These are phyloP conservation scores for Monosporascus sp. DNA, from an alignment of 2,329 filamentous ascomycete genomes.

Conservation along the genomic window DNA sequence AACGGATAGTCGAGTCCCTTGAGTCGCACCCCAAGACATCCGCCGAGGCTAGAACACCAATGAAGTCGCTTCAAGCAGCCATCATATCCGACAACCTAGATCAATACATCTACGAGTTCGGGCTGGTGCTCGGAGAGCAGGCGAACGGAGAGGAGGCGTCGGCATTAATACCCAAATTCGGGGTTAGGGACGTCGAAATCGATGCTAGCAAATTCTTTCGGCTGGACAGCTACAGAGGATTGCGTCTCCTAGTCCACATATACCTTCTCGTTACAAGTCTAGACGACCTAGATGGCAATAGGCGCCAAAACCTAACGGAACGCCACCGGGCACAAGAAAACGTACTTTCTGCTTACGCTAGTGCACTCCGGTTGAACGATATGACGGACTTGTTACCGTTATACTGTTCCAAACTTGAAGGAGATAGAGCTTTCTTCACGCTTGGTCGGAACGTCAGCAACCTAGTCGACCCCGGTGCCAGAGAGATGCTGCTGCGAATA, in stretches of 20 bases:
- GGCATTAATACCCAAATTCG: slow-evolving; percentile 37
- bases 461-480: slow-evolving; percentile 59
- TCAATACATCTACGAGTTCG: slow-evolving; percentile 55
- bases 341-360: slow-evolving; percentile 76
- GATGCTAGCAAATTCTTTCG: slow-evolving; percentile 45
- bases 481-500: slow-evolving; percentile 64
- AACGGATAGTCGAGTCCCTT: slow-evolving; percentile 55
- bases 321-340: slow-evolving; percentile 58
- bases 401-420: slow-evolving; percentile 75
- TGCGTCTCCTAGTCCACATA: slow-evolving; percentile 65
- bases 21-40: slow-evolving; percentile 51
- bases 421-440: slow-evolving; percentile 60
- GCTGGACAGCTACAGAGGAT: slow-evolving; percentile 54
- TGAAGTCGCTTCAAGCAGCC: slow-evolving; percentile 72
- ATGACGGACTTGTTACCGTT: slow-evolving; percentile 77
- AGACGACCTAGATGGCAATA: slow-evolving; percentile 46
- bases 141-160: slow-evolving; percentile 40
- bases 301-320: slow-evolving; percentile 29
- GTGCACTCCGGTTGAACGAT: slow-evolving; percentile 65
- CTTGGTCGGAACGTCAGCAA: slow-evolving; percentile 74
- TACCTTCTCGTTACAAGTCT: slow-evolving; percentile 63
- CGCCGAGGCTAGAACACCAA: slow-evolving; percentile 56
- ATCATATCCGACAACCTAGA: slow-evolving; percentile 61
- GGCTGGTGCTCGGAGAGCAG: slow-evolving; percentile 42
- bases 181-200: slow-evolving; percentile 27